Evolutionary conservation across 306 rosid genomes (phyloP), one percentile per base, ranked within the genome.

Genomic region (Gynostemma pentaphyllum): DNA sequence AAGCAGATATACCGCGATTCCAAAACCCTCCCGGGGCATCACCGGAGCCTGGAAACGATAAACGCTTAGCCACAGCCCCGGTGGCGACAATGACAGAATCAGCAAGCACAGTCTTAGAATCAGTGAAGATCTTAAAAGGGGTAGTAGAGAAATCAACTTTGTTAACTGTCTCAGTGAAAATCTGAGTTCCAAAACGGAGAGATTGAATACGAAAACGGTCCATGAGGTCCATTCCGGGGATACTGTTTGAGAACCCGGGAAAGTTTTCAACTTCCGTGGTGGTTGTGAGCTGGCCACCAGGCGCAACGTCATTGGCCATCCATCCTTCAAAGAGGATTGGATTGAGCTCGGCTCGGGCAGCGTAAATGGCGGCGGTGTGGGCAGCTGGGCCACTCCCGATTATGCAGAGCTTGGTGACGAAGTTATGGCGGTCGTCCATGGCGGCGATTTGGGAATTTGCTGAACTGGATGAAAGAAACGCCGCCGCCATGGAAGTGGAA

Each of bases 361-460:
- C 86, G 68, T 89, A 89, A 0, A 87, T 83, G 59, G 97, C 95
- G 26, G 94, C 88, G 0, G 97, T 84, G 72, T 89, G 94, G 28
- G 83, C 95, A 9, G 94, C 82, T 0, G 94, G 97, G n/a, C 95
- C 95, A 53, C 95, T 86, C 9, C 95, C 95, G 71, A 87, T 84
- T 76, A 89, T 87, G 78, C 97, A 86, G 36, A 89, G 53, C 52
- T 82, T 84, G 1, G 97, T 84, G 39, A 75, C 78, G 27, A 76
- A 81, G 71, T 71, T 68, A 37, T 69, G 78, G 26, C 66, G 45
- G 28, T 76, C 80, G 46, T 53, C 67, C 85, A 81, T 78, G 70
- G 77, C 64, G 12, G 66, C 30, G 11, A 56, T 19, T 15, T 63
- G 48, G 7, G 80, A 37, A 59, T 4, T 72, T 8, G 21, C 80